Conservation (phyloP, 192 early-diverging fungal species). For the Coemansia erecta region DNA sequence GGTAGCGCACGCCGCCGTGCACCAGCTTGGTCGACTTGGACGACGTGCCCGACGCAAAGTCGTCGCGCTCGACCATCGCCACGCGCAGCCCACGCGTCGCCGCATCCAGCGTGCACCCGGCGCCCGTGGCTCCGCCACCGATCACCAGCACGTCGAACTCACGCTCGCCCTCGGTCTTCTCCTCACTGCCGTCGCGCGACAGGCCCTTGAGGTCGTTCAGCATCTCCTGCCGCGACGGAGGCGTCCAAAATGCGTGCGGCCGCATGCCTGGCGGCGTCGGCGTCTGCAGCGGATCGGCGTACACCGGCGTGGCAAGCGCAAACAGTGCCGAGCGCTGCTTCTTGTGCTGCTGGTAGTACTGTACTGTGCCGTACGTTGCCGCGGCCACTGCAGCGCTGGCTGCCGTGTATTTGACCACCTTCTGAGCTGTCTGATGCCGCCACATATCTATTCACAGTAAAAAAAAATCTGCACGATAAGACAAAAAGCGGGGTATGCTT, state of each 20-base stretch:
- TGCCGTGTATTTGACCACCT: conserved; percentile 24
- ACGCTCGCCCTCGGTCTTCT: conserved; percentile 36
- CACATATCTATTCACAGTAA: too few species aligned
- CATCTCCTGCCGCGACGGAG: conserved; percentile 73
- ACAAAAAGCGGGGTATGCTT: conserved; percentile 1
- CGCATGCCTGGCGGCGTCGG: conserved; percentile 37
- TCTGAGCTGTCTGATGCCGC: conserved; percentile 38
- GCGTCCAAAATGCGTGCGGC: conserved; percentile 71
- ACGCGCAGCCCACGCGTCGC: conserved; percentile 89
- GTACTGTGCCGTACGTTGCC: conserved; percentile 24
- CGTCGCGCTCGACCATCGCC: conserved; percentile 93
- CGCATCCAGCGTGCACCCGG: conserved; percentile 89
- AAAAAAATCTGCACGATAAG: too few species aligned
- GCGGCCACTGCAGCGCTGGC: conserved; percentile 22
- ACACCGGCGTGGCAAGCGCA: too few species aligned
- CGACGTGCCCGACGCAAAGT: conserved; percentile 90
- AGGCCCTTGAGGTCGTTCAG: conserved; percentile 61
- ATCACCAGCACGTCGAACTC: conserved; percentile 87
- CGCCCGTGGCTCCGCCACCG: conserved; percentile 94
- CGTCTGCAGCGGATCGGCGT: conserved; percentile 43
- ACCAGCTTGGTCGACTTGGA: conserved; percentile 93
- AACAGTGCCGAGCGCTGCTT: too few species aligned
- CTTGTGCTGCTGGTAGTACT: conserved; percentile 20
- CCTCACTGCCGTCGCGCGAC: conserved; percentile 32
- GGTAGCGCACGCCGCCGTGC: conserved; percentile 95